These are phyloP conservation scores for Teunomyces funiuensis DNA, from an alignment of 805 yeast species.

Conservation along the genomic window DNA sequence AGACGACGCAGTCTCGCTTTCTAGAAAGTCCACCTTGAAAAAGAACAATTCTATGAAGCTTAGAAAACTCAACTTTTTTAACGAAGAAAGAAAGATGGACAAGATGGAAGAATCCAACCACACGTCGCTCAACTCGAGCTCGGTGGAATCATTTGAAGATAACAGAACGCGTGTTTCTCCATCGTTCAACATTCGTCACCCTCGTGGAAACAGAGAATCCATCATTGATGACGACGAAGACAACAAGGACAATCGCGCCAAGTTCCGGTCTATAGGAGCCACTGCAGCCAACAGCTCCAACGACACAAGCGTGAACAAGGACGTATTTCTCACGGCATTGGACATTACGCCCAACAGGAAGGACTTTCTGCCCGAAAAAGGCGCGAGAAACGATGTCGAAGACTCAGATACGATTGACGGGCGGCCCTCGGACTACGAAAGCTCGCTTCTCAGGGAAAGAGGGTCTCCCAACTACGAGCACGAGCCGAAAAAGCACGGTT, in stretches of 20 bases:
- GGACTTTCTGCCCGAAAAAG: not conserved
- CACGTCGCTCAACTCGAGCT: not conserved
- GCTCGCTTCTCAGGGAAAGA: conserved; percentile 6
- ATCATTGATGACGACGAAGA: conserved; percentile 13
- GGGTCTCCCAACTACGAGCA: conserved; percentile 9
- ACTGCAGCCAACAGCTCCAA: conserved; percentile 12
- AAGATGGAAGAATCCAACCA: conserved; percentile 5
- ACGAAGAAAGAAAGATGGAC: conserved; percentile 10
- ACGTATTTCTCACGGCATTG: conserved; percentile 25
- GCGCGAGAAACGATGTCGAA: not conserved
- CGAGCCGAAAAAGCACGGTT: conserved; percentile 16
- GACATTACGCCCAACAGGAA: conserved; percentile 15
- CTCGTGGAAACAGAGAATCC: conserved; percentile 13
- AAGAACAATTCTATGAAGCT: conserved; percentile 42
- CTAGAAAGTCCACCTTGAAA: conserved; percentile 38
- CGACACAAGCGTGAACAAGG: conserved; percentile 15
- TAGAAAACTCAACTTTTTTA: conserved; percentile 40
- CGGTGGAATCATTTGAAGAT: not conserved
- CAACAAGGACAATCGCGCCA: conserved; percentile 12
- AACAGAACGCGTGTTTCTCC: conserved; percentile 13
- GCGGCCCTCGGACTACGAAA: conserved; percentile 1
- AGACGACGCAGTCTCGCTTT: conserved; percentile 26
- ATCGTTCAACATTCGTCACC: conserved; percentile 16
- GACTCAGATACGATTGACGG: conserved; percentile 1
- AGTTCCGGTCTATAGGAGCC: conserved; percentile 19